Percentiles rank a stretch among this genome's conserved stretches.
Conservation (phyloP, 2,329 filamentous ascomycete species). For the Fusarium chlamydosporum region DNA sequence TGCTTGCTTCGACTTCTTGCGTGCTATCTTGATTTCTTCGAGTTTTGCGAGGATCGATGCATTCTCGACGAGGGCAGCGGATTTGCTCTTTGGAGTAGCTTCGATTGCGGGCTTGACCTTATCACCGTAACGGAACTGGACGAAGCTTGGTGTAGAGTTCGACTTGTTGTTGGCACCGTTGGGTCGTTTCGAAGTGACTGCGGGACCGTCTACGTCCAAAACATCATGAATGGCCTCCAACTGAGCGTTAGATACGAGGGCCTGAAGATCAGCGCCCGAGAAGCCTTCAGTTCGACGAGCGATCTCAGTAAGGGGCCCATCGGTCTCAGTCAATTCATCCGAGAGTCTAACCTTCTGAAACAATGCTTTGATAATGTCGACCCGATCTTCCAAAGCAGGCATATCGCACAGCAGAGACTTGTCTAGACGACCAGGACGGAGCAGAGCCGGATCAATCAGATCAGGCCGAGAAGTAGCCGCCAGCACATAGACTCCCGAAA, state of each 20-base stretch:
- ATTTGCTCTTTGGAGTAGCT: constrained; percentile 63
- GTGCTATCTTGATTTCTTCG: constrained; percentile 79
- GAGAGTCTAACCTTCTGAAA: constrained; percentile 83
- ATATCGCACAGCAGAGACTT: constrained; percentile 95
- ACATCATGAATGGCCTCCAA: constrained; percentile 97
- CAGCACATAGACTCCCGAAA: constrained; percentile 95
- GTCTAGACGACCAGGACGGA: constrained; percentile 92
- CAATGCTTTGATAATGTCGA: constrained; percentile 91
- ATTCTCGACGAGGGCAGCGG: constrained; percentile 77
- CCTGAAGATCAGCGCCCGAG: constrained; percentile 94
- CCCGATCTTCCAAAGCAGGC: constrained; percentile 81
- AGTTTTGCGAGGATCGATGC: constrained; percentile 86
- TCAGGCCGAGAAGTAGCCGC: constrained; percentile 95
- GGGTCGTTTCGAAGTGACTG: constrained; percentile 52
- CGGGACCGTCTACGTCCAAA: constrained; percentile 71
- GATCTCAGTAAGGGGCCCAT: constrained; percentile 76
- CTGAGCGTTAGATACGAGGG: constrained; percentile 95
- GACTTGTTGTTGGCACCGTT: constrained; percentile 53
- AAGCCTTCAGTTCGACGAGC: constrained; percentile 88
- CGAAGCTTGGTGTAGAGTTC: constrained; percentile 68
- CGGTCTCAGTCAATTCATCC: constrained; percentile 71
- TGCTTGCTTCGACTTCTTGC: constrained; percentile 62
- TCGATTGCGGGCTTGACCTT: constrained; percentile 62
- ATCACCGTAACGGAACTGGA: constrained; percentile 87
- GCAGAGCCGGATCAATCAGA: constrained; percentile 91